These are phyloP conservation scores for Monosporascus sp. DNA, from an alignment of 2,329 filamentous ascomycete species.

Conservation along the genomic window DNA sequence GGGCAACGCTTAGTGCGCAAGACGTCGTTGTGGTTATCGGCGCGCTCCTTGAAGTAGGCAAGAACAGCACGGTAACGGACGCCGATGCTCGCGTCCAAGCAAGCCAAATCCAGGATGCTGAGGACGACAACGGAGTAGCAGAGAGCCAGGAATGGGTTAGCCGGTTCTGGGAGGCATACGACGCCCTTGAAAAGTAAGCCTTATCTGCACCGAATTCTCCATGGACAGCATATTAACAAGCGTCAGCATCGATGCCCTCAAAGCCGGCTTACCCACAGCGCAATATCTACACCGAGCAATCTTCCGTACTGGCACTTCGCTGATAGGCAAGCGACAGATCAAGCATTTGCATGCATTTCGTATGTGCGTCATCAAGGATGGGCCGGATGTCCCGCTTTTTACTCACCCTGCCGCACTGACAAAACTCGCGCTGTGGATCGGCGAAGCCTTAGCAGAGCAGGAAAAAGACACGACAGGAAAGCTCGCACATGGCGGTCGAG, in stretches of 20 bases:
- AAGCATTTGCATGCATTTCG: slow-evolving; percentile 88
- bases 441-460: slow-evolving; percentile 84
- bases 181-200: slow-evolving; percentile 63
- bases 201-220: slow-evolving; percentile 21
- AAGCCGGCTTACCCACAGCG: slow-evolving; percentile 72
- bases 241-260: slow-evolving; percentile 67
- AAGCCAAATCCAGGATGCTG: slow-evolving; percentile 30
- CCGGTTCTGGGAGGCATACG: slow-evolving; percentile 68
- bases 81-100: slow-evolving; percentile 27
- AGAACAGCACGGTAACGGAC: slow-evolving; percentile 37
- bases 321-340: slow-evolving; percentile 92
- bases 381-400: slow-evolving; percentile 86
- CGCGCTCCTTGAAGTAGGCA: slow-evolving; percentile 88
- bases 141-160: slow-evolving; percentile 61
- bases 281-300: slow-evolving; percentile 90
- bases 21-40: slow-evolving; percentile 92
- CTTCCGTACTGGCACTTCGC: slow-evolving; percentile 81
- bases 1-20: slow-evolving; percentile 85
- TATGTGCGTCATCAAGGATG: slow-evolving; percentile 93
- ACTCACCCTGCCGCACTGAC: slow-evolving; percentile 88
- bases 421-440: slow-evolving; percentile 90
- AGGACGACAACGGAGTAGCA: slow-evolving; percentile 41
- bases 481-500: slow-evolving; percentile 62
- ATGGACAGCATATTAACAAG: slow-evolving; percentile 22
- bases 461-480: slow-evolving; percentile 73